These are phyloP conservation scores for Fusarium sarcochroum DNA, from an alignment of 2,329 filamentous ascomycete species.

Conservation along the genomic window DNA sequence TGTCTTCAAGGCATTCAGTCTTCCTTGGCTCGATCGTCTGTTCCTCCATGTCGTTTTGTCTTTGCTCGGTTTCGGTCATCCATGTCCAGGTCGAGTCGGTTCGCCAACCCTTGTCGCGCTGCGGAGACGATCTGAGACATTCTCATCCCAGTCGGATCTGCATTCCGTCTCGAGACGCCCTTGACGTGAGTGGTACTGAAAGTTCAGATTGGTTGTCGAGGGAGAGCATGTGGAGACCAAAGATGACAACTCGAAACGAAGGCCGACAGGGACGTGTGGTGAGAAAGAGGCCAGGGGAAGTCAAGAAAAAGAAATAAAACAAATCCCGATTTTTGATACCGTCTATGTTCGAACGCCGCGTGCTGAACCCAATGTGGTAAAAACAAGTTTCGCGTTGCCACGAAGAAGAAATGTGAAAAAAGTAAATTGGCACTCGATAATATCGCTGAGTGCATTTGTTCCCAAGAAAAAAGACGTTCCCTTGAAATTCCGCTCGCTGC, in stretches of 20 bases:
- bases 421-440: conserved; percentile 25
- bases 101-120: conserved; percentile 30
- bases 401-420: conserved; percentile 19
- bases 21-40: conserved; percentile 7
- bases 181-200: conserved; percentile 40
- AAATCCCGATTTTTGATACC: conserved; percentile 43
- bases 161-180: conserved; percentile 49
- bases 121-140: conserved; percentile 50
- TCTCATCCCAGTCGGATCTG: conserved; percentile 47
- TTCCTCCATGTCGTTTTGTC: conserved; percentile 12
- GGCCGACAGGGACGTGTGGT: conserved; percentile 20
- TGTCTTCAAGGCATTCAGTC: conserved; percentile 33
- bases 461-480: conserved; percentile 35
- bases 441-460: conserved; percentile 35
- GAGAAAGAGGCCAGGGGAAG: conserved; percentile 13
- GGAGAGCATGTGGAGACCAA: conserved; percentile 22
- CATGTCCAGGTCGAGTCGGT: conserved; percentile 14
- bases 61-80: conserved; percentile 22
- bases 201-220: conserved; percentile 20
- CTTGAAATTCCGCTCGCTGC: conserved; percentile 52
- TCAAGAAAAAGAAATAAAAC: conserved; percentile 34
- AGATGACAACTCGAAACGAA: conserved; percentile 6
- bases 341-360: conserved; percentile 55
- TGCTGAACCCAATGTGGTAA: conserved; percentile 36
- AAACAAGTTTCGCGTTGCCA: conserved; percentile 31